Base-by-base conservation (phyloP, 805 yeast genomes). In the Lipomyces starkeyi region DNA sequence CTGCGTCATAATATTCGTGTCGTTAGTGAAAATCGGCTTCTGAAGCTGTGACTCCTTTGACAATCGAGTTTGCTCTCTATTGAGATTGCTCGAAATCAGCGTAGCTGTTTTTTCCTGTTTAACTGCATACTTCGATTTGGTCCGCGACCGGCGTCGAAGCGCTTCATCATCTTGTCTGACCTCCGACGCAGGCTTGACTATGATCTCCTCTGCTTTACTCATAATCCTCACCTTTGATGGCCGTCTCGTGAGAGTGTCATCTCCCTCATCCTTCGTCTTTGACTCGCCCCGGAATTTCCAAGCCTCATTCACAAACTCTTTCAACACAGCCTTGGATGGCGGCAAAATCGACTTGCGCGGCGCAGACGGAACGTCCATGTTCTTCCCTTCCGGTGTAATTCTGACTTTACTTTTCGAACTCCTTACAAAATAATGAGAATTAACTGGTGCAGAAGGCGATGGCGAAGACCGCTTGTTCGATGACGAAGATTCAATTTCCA, bases 281-380 rank as follows among this genome's bases (percentile, higher is more conserved):
- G 58, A n/a, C 40, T 43, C 49, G 49, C n/a, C 22, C 20, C 58
- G 17, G 20, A 20, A 49, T 25, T n/a, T 37, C 63, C 63, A 59
- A 4, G 64, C 49, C 25, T 64, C 67, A 61, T 64, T 64, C 52
- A 64, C 67, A 47, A 55, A 61, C 43, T 53, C 22, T n/a, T 43
- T 59, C 61, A 64, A 4, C 4, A 61, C 60, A 25, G 32, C 34
- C 57, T 55, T 64, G 14, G 53, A 32, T 27, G 56, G 56, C 9
- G 29, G 25, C n/a, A 13, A 14, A n/a, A 53, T 25, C 56, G 56
- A 25, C 56, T 22, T 53, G 32, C 56, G 32, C 22, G 56, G 56
- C 13, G 56, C 56, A 43, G 49, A 8, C 9, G 49, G 49, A 17
- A 43, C 22, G 4, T 14, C 57, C 20, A 20, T 27, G 9, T 47